A percentile compares a stretch with the other conserved stretches of the same genome.
Conservation (phyloP, 495 filamentous ascomycete genomes). For the Podospora sp. region DNA sequence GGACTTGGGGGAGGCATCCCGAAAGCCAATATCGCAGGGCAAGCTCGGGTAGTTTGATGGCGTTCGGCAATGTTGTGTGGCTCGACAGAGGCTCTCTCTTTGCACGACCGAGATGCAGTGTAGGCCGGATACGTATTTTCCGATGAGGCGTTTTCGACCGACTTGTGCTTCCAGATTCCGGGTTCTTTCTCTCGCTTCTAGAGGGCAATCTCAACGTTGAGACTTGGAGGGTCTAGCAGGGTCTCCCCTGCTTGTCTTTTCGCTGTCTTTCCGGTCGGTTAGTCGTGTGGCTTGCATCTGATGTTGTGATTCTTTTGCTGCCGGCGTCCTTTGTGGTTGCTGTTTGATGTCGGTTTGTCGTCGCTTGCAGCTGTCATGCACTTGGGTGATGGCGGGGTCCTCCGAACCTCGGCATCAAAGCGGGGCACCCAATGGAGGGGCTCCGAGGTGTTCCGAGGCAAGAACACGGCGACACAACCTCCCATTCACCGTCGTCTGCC, state of each 20-base stretch:
- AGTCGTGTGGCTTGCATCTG: not conserved
- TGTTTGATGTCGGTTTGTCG: not conserved
- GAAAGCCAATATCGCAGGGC: slow-evolving; percentile 6
- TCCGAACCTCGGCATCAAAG: slow-evolving; percentile 1
- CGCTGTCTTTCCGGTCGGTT: not conserved
- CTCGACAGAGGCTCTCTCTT: not conserved
- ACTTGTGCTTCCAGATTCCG: slow-evolving; percentile 12
- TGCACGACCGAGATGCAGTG: not conserved
- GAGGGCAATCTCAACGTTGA: slow-evolving; percentile 1
- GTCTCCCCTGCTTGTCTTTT: not conserved
- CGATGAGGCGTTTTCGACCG: not conserved
- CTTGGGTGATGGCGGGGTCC: slow-evolving; percentile 4
- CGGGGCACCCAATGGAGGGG: not conserved
- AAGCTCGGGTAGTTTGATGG: not conserved
- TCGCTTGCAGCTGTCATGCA: not conserved
- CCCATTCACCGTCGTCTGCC: not conserved
- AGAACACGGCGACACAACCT: slow-evolving; percentile 2
- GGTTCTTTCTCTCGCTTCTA: slow-evolving; percentile 15
- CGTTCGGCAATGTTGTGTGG: not conserved
- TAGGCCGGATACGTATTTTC: not conserved
- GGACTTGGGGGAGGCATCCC: slow-evolving; percentile 7
- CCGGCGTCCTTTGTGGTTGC: not conserved
- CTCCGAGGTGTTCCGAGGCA: not conserved
- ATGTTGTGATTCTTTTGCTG: not conserved
- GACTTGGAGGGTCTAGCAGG: not conserved